Conservation (phyloP, 345 rosid genomes). For the Populus nigra region DNA sequence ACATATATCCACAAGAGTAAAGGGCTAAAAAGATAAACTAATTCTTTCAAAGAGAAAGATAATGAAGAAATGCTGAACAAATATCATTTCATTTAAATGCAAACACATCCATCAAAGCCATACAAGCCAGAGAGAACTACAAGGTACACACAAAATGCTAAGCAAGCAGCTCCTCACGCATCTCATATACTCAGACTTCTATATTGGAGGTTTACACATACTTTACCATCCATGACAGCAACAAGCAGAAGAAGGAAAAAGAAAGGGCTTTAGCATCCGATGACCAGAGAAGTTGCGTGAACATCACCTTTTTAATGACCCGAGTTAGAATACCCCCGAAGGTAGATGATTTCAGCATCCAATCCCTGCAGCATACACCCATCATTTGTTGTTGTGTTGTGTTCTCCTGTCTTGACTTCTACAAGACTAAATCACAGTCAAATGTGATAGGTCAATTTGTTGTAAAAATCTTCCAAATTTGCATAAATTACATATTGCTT, state of each 20-base stretch:
- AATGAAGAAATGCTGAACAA: neutral
- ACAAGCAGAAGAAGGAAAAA: neutral
- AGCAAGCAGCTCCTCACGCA: neutral
- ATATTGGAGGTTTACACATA: neutral
- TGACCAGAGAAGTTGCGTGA: neutral
- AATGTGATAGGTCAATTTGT: neutral
- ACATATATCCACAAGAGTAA: neutral
- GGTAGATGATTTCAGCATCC: neutral
- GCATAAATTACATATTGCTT: neutral
- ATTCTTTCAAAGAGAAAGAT: neutral
- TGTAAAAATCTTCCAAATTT: neutral
- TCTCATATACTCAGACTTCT: neutral
- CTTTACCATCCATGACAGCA: neutral
- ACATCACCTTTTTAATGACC: neutral
- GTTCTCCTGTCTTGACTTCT: neutral
- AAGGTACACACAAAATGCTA: neutral
- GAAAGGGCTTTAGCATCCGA: neutral
- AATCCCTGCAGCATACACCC: neutral
- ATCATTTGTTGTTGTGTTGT: neutral
- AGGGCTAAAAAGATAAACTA: neutral
- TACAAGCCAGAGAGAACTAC: neutral
- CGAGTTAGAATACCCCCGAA: neutral
- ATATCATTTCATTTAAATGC: neutral
- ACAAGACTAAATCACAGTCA: neutral
- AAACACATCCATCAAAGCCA: neutral